Evolutionary conservation across 2,329 filamentous ascomycete genomes (phyloP), one percentile per base, ranked within the genome.

Genomic region (Biscogniauxia sp.): DNA sequence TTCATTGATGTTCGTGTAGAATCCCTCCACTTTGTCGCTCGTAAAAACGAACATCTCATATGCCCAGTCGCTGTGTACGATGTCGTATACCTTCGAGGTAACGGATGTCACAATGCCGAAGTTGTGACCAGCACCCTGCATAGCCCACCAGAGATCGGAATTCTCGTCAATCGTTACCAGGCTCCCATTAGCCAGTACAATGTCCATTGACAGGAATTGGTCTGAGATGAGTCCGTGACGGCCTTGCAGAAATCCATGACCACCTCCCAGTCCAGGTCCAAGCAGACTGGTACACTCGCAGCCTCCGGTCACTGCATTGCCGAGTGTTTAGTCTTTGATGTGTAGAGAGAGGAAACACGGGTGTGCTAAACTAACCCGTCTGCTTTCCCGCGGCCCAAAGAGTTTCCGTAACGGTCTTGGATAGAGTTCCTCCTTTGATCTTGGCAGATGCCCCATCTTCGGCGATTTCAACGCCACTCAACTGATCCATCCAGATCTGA

Each of bases 121-220:
- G 69, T 86, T 86, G 64, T 85, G 83, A 0, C 84, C 84, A 1
- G 83, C 84, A 1, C 84, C 84, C 58, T 78, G 75, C 61, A 87
- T 75, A 1, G 77, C 85, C 84, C 84, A 87, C 73, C 78, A 87
- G 2, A 88, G 77, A 41, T 86, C 83, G 0, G 79, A 78, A 7
- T 73, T 72, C 52, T 73, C 68, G 58, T 78, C 69, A 1, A 82
- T 71, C 0, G 74, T 78, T 6, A 70, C 61, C 53, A 77, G 55
- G 9, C 69, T 75, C 15, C 84, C 83, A 61, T 83, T 72, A 5
- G 82, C 80, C 0, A 84, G 74, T 0, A 85, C 82, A 1, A 86
- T 66, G 20, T 81, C 78, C 72, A 82, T 72, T 0, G 79, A 81
- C 6, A 83, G 60, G 41, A 85, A 78, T 55, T 86, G 79, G 62